These are phyloP conservation scores for Hevea brasiliensis DNA, from an alignment of 345 rosid species.

Conservation along the genomic window DNA sequence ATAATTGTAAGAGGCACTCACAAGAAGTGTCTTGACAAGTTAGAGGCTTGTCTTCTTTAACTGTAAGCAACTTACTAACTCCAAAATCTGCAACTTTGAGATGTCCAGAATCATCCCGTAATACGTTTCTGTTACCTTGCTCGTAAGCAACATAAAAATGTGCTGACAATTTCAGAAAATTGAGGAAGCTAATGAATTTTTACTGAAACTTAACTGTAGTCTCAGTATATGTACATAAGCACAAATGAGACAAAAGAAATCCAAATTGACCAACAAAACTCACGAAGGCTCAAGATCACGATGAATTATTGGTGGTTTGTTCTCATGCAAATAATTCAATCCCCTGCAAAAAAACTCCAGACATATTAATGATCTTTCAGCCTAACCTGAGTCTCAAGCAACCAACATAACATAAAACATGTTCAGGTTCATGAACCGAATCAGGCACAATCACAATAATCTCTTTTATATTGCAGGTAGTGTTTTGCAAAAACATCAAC, in stretches of 20 bases:
- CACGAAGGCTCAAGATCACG: conserved; percentile 99
- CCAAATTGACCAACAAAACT: conserved; percentile 39
- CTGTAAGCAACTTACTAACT: conserved; percentile 86
- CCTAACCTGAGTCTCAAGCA: background rate
- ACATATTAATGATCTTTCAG: conserved; percentile 15
- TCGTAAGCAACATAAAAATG: conserved; percentile 35
- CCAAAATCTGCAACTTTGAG: conserved; percentile 98
- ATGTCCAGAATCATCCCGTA: conserved; percentile 91
- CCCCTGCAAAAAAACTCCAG: conserved; percentile 56
- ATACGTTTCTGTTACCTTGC: conserved; percentile 64
- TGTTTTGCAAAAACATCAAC: background rate
- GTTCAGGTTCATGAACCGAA: background rate
- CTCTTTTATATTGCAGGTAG: background rate
- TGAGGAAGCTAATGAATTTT: conserved; percentile 29
- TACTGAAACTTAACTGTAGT: conserved; percentile 5
- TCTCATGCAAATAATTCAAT: conserved; percentile 91
- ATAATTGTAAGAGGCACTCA: conserved; percentile 38
- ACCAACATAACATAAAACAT: background rate
- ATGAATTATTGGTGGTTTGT: conserved; percentile 83
- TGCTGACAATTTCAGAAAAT: conserved; percentile 33
- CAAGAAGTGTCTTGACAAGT: conserved; percentile 63
- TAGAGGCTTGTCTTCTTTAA: conserved; percentile 77
- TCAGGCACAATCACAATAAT: background rate
- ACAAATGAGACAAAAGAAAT: background rate
- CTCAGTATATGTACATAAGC: background rate